phyloP scores from a whole-genome alignment of 2,329 filamentous ascomycete species.

The Sordariomycetes sp. region DNA sequence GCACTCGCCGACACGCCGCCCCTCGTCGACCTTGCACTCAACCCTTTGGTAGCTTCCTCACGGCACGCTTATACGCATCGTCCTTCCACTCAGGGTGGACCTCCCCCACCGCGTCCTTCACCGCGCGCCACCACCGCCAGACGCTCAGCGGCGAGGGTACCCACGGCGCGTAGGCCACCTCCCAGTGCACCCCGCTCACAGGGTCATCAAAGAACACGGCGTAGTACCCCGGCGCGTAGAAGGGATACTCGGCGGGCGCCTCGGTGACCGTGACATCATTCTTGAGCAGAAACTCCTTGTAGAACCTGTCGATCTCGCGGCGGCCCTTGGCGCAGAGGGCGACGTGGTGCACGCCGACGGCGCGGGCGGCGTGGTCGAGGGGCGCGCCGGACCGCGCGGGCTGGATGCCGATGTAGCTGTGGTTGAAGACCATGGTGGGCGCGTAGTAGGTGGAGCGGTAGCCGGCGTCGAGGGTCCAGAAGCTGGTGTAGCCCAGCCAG shows the following conservation, averaged over 20 bases:
- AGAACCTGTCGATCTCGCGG: neutral
- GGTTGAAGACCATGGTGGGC: neutral
- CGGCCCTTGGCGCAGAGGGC: neutral
- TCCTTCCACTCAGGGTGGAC: neutral
- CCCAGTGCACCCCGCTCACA: neutral
- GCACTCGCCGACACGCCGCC: neutral
- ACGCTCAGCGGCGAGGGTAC: neutral
- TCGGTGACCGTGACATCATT: neutral
- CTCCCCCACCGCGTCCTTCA: neutral
- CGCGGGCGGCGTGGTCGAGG: neutral
- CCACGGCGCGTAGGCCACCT: neutral
- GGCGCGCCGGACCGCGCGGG: neutral
- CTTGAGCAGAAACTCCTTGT: neutral
- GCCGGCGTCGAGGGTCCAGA: neutral
- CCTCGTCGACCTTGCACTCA: neutral
- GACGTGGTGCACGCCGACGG: neutral
- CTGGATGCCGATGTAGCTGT: conserved; percentile 1
- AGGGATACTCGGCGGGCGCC: neutral
- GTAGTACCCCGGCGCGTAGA: neutral
- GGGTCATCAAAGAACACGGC: neutral
- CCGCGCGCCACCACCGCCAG: neutral
- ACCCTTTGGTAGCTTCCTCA: neutral
- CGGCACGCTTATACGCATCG: neutral
- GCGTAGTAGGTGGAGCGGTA: neutral
- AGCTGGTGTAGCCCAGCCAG: neutral